Evolutionary conservation across 176 grass and related monocot genomes (phyloP).

Genomic region (Phyllostachys edulis): DNA sequence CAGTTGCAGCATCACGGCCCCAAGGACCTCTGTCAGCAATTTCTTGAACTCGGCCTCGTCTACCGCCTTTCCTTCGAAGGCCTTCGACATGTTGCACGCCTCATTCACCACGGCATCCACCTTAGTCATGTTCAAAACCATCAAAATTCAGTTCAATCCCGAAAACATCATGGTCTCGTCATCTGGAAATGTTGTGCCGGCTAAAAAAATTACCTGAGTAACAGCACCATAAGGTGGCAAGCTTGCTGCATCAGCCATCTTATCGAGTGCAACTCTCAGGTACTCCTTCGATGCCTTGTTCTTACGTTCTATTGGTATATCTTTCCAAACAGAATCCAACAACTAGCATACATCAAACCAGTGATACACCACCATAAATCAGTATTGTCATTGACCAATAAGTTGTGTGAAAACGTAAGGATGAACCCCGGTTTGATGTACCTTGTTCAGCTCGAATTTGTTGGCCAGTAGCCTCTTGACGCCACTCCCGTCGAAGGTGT

Average conservation of each 20-base stretch:
- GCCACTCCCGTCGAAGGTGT: conserved; percentile 72
- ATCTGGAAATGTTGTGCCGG: background rate
- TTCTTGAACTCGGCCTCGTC: conserved; percentile 73
- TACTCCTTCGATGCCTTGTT: conserved; percentile 51
- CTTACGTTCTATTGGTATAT: conserved; percentile 23
- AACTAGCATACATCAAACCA: conserved; percentile 40
- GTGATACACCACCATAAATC: background rate
- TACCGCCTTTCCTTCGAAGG: conserved; percentile 31
- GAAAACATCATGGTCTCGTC: background rate
- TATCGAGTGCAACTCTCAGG: conserved; percentile 52
- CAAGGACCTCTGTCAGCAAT: conserved; percentile 54
- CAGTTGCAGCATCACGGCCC: conserved; percentile 61
- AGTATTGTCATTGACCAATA: background rate
- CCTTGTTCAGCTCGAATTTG: conserved; percentile 84
- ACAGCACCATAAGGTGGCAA: conserved; percentile 61
- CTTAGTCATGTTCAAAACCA: conserved; percentile 28
- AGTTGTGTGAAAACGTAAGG: background rate
- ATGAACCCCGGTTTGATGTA: conserved; percentile 4
- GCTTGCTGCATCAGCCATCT: conserved; percentile 54
- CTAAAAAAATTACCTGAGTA: conserved; percentile 35
- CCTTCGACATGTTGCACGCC: conserved; percentile 31
- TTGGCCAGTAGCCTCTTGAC: conserved; percentile 65
- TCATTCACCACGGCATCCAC: conserved; percentile 62
- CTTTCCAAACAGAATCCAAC: conserved; percentile 66
- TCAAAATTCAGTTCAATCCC: background rate